Conservation (phyloP, 2,329 filamentous ascomycete genomes). For the Diaporthe sp. region DNA sequence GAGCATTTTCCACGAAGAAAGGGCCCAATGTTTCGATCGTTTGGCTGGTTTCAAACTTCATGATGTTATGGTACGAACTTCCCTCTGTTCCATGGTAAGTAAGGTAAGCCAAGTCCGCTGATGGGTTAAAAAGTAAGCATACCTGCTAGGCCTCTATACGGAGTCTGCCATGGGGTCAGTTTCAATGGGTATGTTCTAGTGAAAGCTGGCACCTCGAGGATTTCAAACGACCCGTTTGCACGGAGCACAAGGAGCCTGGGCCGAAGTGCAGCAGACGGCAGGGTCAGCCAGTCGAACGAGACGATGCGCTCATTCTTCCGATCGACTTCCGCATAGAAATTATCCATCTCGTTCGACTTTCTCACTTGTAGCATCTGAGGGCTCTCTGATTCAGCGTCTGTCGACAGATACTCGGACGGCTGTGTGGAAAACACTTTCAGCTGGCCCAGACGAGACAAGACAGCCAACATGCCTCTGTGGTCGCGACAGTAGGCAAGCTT, state of each 20-base stretch:
- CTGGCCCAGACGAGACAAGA: slow-evolving; percentile 72
- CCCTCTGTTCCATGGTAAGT: slow-evolving; percentile 54
- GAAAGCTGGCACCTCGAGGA: slow-evolving; percentile 69
- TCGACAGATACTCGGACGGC: slow-evolving; percentile 59
- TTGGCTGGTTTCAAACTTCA: slow-evolving; percentile 68
- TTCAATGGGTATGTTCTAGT: slow-evolving; percentile 69
- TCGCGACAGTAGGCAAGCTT: slow-evolving; percentile 73
- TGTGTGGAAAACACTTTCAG: slow-evolving; percentile 70
- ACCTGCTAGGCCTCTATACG: slow-evolving; percentile 68
- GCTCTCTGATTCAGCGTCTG: slow-evolving; percentile 53
- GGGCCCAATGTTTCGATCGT: slow-evolving; percentile 64
- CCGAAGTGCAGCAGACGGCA: slow-evolving; percentile 64
- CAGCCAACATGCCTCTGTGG: slow-evolving; percentile 68
- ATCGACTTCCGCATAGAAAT: slow-evolving; percentile 62
- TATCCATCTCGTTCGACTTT: slow-evolving; percentile 71
- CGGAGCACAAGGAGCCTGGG: slow-evolving; percentile 70
- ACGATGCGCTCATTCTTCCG: slow-evolving; percentile 70
- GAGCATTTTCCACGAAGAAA: slow-evolving; percentile 62
- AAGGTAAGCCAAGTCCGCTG: background rate
- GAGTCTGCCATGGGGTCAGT: slow-evolving; percentile 69
- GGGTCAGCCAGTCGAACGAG: slow-evolving; percentile 75
- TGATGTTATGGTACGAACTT: slow-evolving; percentile 63
- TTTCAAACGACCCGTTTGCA: slow-evolving; percentile 70
- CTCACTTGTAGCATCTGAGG: slow-evolving; percentile 70
- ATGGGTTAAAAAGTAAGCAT: slow-evolving; percentile 36